These are phyloP conservation scores for Daldinia sp. DNA, from an alignment of 2,329 filamentous ascomycete genomes.

Conservation along the genomic window DNA sequence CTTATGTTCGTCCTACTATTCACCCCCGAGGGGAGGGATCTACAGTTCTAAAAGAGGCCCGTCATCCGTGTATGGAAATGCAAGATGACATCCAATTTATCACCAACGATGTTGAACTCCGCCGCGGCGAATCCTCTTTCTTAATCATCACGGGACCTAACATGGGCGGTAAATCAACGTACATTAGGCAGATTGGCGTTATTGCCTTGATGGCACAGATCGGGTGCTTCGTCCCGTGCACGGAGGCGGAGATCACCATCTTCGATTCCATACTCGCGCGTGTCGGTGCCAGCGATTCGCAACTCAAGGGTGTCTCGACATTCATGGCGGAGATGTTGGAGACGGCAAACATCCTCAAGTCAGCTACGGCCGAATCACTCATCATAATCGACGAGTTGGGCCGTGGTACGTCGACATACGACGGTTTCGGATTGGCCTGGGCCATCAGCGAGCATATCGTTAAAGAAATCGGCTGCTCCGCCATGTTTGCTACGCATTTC, in stretches of 20 bases:
- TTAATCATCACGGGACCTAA: constrained; percentile 97
- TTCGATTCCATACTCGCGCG: constrained; percentile 97
- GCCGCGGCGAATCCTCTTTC: constrained; percentile 83
- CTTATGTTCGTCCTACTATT: constrained; percentile 90
- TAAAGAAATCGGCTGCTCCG: constrained; percentile 91
- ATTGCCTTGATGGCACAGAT: constrained; percentile 97
- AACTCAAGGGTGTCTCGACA: constrained; percentile 96
- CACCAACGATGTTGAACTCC: constrained; percentile 90
- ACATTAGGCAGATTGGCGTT: constrained; percentile 96
- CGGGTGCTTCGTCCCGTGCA: constrained; percentile 93
- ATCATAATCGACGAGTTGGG: constrained; percentile 99
- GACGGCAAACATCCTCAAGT: constrained; percentile 97
- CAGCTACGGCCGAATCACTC: constrained; percentile 90
- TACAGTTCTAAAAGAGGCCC: constrained; percentile 89
- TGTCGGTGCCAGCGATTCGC: constrained; percentile 94
- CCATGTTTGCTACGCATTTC: constrained; percentile 97
- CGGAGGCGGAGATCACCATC: constrained; percentile 89
- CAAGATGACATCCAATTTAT: constrained; percentile 99
- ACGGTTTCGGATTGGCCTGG: constrained; percentile 98
- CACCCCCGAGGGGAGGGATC: constrained; percentile 87
- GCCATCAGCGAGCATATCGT: constrained; percentile 98
- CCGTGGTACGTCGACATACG: constrained; percentile 95
- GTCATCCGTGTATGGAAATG: constrained; percentile 98
- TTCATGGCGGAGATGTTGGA: constrained; percentile 99
- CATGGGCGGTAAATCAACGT: constrained; percentile 99